phyloP scores from a whole-genome alignment of 306 rosid species.

The Herpetospermum pedunculosum region DNA sequence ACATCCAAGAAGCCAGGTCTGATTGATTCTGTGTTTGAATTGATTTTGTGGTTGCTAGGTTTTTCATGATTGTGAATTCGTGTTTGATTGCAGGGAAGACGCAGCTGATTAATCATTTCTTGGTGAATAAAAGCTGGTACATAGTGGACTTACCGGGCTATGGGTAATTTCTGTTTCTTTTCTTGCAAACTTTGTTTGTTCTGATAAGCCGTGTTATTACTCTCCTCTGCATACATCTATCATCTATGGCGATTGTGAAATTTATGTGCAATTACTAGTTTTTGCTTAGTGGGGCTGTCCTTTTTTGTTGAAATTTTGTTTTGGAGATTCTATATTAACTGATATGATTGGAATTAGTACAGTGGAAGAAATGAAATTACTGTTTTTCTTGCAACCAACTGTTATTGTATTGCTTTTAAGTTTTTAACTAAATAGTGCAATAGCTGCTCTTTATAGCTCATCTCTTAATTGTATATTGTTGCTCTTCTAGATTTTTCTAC shows the following conservation, averaged over 20 bases:
- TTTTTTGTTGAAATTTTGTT: background rate
- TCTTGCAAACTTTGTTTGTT: background rate
- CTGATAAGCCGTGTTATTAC: background rate
- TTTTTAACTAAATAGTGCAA: background rate
- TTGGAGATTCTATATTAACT: background rate
- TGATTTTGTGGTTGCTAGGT: background rate
- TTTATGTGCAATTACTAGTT: background rate
- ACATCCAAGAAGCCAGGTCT: conserved; percentile 92
- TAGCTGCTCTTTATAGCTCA: too few relatives aligned
- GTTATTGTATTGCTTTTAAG: background rate
- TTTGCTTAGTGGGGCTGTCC: background rate
- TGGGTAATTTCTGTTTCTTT: conserved; percentile 35
- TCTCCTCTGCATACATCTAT: too few relatives aligned
- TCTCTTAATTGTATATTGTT: background rate
- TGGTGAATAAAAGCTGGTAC: conserved; percentile 89
- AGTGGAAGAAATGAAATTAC: background rate
- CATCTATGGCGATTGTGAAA: too few relatives aligned
- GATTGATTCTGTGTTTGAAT: background rate
- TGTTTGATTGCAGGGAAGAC: conserved; percentile 60
- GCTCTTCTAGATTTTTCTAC: background rate
- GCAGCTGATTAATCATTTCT: conserved; percentile 82
- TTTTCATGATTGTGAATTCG: background rate
- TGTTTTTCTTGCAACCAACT: background rate
- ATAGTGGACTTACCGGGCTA: conserved; percentile 94
- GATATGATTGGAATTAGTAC: background rate